phyloP scores from a whole-genome alignment of 2,329 filamentous ascomycete species.

The Zasmidium angulare region DNA sequence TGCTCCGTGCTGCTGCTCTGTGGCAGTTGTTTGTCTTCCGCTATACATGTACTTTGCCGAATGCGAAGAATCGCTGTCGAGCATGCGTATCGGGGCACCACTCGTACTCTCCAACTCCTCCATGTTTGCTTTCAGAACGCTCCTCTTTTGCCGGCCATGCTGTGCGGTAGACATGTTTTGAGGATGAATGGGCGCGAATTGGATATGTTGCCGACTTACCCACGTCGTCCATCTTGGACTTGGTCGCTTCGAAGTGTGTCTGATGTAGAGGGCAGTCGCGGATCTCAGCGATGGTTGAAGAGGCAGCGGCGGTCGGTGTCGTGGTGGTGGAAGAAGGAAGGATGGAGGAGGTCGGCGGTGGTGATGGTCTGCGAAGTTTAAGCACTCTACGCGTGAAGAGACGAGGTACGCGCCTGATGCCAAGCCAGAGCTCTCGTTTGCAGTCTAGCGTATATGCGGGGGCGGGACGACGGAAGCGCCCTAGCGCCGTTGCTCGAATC shows the following conservation, averaged over 20 bases:
- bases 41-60: too few species aligned
- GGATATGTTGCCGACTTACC: constrained; percentile 18
- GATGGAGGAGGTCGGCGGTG: not conserved
- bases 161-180: constrained; percentile 1
- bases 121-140: too few species aligned
- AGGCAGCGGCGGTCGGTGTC: not conserved
- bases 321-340: not conserved
- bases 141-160: not conserved
- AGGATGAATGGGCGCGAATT: not conserved
- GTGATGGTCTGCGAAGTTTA: not conserved
- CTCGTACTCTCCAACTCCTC: too few species aligned
- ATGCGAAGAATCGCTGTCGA: too few species aligned
- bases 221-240: constrained; percentile 20
- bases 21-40: too few species aligned
- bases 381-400: not conserved
- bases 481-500: not conserved
- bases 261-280: too few species aligned
- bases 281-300: too few species aligned
- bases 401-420: not conserved
- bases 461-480: not conserved
- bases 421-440: not conserved
- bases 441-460: not conserved
- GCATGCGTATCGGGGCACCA: too few species aligned
- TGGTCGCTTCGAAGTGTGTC: not conserved
- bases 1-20: too few species aligned